Evolutionary conservation across 2,329 filamentous ascomycete species (phyloP).

Genomic region (Teratosphaeria epicoccoides): DNA sequence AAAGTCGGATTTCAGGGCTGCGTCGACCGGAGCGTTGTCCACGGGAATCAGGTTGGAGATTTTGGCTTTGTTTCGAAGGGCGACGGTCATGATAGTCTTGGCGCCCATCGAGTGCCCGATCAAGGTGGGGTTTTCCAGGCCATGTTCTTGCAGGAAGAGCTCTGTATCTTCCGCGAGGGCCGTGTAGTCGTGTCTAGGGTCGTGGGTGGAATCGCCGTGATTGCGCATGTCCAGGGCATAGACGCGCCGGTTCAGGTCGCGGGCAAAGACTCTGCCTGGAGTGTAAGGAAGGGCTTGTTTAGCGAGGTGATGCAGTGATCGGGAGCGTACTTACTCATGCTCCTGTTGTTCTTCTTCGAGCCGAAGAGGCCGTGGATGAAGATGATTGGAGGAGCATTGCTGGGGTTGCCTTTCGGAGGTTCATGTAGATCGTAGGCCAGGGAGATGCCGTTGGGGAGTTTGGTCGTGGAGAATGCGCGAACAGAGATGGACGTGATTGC

Average conservation of each 20-base stretch:
- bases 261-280: conserved; percentile 58
- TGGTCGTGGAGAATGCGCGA: conserved; percentile 17
- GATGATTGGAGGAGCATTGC: conserved; percentile 53
- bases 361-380: conserved; percentile 91
- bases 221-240: conserved; percentile 86
- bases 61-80: conserved; percentile 56
- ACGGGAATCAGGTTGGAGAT: conserved; percentile 68
- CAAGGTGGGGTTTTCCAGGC: conserved; percentile 58
- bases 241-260: conserved; percentile 67
- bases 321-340: conserved; percentile 74
- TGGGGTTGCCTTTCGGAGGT: conserved; percentile 35
- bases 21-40: conserved; percentile 85
- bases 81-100: conserved; percentile 83
- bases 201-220: conserved; percentile 81
- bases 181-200: conserved; percentile 63
- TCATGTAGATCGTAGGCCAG: conserved; percentile 59
- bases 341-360: conserved; percentile 89
- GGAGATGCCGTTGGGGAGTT: conserved; percentile 26
- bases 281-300: conserved; percentile 34
- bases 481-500: neutral
- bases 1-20: conserved; percentile 63
- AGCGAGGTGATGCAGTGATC: neutral
- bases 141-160: conserved; percentile 63
- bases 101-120: conserved; percentile 97
- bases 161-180: conserved; percentile 76